A percentile compares a stretch with the other conserved stretches of the same genome.
Evolutionary conservation across 2,329 filamentous ascomycete species (phyloP).

Genomic region (Ceratocystis destructans): DNA sequence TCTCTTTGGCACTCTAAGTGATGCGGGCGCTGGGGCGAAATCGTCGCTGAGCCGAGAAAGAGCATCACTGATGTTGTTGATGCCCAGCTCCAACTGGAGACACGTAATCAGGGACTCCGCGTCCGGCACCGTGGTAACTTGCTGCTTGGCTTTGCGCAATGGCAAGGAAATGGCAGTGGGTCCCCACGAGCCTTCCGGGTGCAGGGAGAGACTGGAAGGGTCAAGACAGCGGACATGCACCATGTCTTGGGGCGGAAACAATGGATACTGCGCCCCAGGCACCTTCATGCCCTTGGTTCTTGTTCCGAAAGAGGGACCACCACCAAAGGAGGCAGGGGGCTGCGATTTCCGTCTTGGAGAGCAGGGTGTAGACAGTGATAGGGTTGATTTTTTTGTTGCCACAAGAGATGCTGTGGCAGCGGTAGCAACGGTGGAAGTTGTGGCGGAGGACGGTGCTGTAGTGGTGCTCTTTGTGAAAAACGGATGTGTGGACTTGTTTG

Average conservation of each 20-base stretch:
- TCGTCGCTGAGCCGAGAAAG: constrained; percentile 27
- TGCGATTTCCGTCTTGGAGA: constrained; percentile 30
- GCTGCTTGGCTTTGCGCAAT: constrained; percentile 37
- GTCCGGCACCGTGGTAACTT: constrained; percentile 29
- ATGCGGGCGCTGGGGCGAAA: constrained; percentile 33
- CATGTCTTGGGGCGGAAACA: constrained; percentile 57
- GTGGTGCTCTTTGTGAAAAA: constrained; percentile 29
- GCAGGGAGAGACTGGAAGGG: neutral
- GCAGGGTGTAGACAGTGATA: constrained; percentile 41
- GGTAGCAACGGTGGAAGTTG: neutral
- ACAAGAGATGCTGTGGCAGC: neutral
- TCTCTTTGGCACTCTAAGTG: constrained; percentile 41
- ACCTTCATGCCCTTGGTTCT: constrained; percentile 40
- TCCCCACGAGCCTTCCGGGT: neutral
- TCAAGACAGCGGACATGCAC: constrained; percentile 46
- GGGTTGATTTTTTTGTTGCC: constrained; percentile 24
- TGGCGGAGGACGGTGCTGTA: neutral
- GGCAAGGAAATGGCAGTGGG: neutral
- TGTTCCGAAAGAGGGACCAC: constrained; percentile 29
- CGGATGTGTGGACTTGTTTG: constrained; percentile 30
- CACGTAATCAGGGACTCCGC: constrained; percentile 33
- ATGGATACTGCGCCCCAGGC: constrained; percentile 50
- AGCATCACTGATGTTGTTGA: constrained; percentile 23
- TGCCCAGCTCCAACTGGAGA: constrained; percentile 23
- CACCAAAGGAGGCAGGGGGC: constrained; percentile 25